phyloP scores from a whole-genome alignment of 805 yeast species.

The Candida dajiaensis region DNA sequence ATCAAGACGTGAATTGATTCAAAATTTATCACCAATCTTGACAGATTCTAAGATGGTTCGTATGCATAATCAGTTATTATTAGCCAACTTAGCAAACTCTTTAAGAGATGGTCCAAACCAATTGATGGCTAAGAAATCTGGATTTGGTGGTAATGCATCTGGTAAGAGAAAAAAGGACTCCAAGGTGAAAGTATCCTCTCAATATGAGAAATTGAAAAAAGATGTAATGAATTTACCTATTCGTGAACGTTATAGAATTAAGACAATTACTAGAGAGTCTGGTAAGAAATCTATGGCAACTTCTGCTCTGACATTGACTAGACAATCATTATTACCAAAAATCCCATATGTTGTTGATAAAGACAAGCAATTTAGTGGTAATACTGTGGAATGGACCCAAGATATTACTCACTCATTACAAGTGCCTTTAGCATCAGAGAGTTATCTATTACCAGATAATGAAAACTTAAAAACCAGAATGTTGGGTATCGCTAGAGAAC shows the following conservation, averaged over 20 bases:
- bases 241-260: constrained; percentile 78
- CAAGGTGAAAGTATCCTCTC: constrained; percentile 53
- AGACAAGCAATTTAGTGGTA: constrained; percentile 24
- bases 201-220: constrained; percentile 75
- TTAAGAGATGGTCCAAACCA: constrained; percentile 66
- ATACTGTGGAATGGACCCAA: constrained; percentile 81
- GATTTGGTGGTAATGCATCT: constrained; percentile 42
- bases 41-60: constrained; percentile 28
- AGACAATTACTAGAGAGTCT: constrained; percentile 74
- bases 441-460: constrained; percentile 76
- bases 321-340: constrained; percentile 60
- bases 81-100: constrained; percentile 81
- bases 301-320: constrained; percentile 60
- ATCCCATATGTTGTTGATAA: constrained; percentile 60
- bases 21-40: constrained; percentile 51
- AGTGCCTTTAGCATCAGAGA: constrained; percentile 72
- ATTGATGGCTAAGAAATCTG: constrained; percentile 28
- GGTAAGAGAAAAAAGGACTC: constrained; percentile 43
- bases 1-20: constrained; percentile 67
- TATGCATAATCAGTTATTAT: constrained; percentile 76
- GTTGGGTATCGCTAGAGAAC: constrained; percentile 80
- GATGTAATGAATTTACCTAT: constrained; percentile 83
- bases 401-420: constrained; percentile 84
- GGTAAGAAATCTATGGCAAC: constrained; percentile 73
- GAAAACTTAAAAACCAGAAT: constrained; percentile 63